phyloP scores from a whole-genome alignment of 2,329 filamentous ascomycete species.

The Colletotrichum gloeosporioides region DNA sequence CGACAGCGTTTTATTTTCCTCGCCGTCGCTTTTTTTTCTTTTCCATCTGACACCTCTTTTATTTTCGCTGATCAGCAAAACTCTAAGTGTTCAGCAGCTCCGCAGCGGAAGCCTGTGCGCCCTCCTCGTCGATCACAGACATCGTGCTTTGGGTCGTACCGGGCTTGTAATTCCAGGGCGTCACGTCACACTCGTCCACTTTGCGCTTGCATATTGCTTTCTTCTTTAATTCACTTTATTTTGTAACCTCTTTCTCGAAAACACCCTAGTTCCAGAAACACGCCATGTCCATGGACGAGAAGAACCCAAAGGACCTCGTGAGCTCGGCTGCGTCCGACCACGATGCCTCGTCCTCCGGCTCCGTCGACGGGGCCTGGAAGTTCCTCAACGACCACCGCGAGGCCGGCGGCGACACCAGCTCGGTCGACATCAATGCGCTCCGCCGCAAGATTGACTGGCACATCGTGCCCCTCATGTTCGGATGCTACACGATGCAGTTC shows the following conservation, averaged over 20 bases:
- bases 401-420: slow-evolving; percentile 33
- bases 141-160: neutral
- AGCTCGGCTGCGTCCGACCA: slow-evolving; percentile 14
- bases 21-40: neutral
- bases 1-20: neutral
- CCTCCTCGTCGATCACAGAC: neutral
- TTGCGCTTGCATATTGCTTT: neutral
- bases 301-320: slow-evolving; percentile 23
- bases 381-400: slow-evolving; percentile 49
- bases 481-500: slow-evolving; percentile 67
- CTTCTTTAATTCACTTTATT: neutral
- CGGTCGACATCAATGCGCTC: slow-evolving; percentile 49
- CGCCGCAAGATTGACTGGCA: slow-evolving; percentile 62
- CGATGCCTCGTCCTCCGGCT: slow-evolving; percentile 21
- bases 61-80: neutral
- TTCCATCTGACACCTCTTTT: neutral
- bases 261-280: neutral
- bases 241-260: neutral
- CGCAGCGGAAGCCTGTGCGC: slow-evolving; percentile 5
- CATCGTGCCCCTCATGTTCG: slow-evolving; percentile 67
- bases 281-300: slow-evolving; percentile 30
- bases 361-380: slow-evolving; percentile 51
- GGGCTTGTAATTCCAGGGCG: neutral
- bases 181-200: neutral
- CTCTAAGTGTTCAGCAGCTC: neutral